Evolutionary conservation across 1,284 basidiomycete genomes (phyloP), one percentile per base, ranked within the genome.

Genomic region (Sanghuangporus baumii): DNA sequence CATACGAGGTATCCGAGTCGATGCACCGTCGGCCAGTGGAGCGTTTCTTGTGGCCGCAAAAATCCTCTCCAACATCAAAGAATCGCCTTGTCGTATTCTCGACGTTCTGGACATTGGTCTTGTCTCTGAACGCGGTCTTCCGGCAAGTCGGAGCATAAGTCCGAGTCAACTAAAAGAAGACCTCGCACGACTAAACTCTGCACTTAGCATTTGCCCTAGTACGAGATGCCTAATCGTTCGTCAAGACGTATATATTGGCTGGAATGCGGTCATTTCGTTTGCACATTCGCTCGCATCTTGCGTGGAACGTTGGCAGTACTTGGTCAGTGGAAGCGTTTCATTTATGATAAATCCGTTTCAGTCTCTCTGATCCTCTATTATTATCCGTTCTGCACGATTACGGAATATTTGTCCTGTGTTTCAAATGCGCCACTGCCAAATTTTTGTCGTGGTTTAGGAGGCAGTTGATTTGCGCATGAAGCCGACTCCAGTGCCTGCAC

Each of bases 391-490:
- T 8, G 40, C 40, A 41, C n/a, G 11, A 12, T 6, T n/a, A 12
- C 40, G 4, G 11, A 12, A 16, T n/a, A 46, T 46, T 4, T 18
- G 11, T 8, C 14, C 37, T 54, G 31, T 34, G 36, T 54, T 37
- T 12, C 26, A 34, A 43, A 31, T 31, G 26, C 26, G 26, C 43
- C 4, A 46, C 16, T 20, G 43, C 43, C 16, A 3, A 11, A 20
- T 46, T 18, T n/a, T 36, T 36, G 18, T 7, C 18, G 38, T 66
- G 11, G 40, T 41, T n/a, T 18, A 82, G 81, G 77, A 79, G 71
- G 73, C 73, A 2, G 79, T 76, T 23, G 72, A 81, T 65, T 72
- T 83, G 26, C 76, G 77, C 34, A 82, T 83, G 73, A 76, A 77
- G 43, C 74, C 80, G 34, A 77, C 78, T 11, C 66, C 69, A 7